Percentiles rank a stretch among this genome's conserved stretches.
Evolutionary conservation across 495 filamentous ascomycete genomes (phyloP).

Genomic region (Aspergillus ostianus): DNA sequence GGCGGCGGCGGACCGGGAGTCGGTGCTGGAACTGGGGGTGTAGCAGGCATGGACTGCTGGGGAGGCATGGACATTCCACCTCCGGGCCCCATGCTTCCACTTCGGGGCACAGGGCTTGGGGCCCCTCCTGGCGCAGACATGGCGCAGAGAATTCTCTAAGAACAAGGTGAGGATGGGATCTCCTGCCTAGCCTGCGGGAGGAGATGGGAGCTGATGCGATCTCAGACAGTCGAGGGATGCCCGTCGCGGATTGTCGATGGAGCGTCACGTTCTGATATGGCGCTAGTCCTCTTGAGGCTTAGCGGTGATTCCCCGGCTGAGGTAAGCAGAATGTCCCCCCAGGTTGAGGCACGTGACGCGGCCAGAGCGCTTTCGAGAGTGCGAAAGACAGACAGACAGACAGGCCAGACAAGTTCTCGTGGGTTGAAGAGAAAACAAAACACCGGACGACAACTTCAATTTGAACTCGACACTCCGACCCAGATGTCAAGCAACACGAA

Average conservation of each 20-base stretch:
- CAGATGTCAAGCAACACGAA: conserved; percentile 24
- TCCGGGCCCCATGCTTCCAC: conserved; percentile 53
- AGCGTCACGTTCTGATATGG: conserved; percentile 19
- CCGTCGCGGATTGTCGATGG: conserved; percentile 2
- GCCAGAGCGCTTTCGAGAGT: not conserved
- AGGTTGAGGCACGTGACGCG: conserved; percentile 23
- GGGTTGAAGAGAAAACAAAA: not conserved
- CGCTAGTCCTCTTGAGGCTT: conserved; percentile 12
- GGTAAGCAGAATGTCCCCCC: conserved; percentile 9
- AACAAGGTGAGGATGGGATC: not conserved
- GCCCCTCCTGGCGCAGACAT: conserved; percentile 52
- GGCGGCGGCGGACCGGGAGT: conserved; percentile 39
- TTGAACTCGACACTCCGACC: not conserved
- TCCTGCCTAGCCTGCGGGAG: conserved; percentile 5
- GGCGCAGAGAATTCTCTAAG: conserved; percentile 6
- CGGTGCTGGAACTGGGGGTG: conserved; percentile 37
- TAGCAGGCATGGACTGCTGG: conserved; percentile 44
- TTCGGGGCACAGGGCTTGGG: conserved; percentile 48
- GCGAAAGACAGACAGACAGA: too few species aligned
- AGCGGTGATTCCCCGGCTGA: conserved; percentile 20
- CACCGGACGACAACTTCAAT: not conserved
- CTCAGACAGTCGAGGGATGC: not conserved
- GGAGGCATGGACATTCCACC: conserved; percentile 51
- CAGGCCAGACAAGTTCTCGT: not conserved
- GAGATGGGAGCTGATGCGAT: conserved; percentile 2